Base-by-base conservation (phyloP, 2,329 filamentous ascomycete species). In the Hypoxylon sp. region DNA sequence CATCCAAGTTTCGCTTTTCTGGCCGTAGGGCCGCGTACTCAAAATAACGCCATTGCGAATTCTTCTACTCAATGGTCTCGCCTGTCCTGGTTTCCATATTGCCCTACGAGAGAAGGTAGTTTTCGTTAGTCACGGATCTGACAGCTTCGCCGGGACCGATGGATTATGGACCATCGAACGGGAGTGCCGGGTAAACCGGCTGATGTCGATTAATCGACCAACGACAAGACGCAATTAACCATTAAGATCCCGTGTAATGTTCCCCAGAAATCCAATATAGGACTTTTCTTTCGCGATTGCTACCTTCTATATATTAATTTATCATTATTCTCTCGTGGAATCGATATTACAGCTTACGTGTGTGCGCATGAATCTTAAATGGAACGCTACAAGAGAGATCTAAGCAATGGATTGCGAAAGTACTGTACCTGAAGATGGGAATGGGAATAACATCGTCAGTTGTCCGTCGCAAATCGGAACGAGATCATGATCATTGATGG, bases 341-440 rank as follows among this genome's bases (percentile, higher is more conserved):
- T 8, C 20, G 36, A 53, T 57, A 56, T 54, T 59, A 46, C 42
- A 57, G 56, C 56, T 59, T 57, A 59, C 56, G 56, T 49, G 45
- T 59, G 53, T 15, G 41, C 34, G 34, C 53, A 54, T 49, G 53
- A 51, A 52, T 58, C 43, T 55, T 8, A 21, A 23, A 58, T 51
- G 43, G 25, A 23, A 58, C 55, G 34, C 21, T 43, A 29, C 3
- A 29, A 35, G 17, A 51, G 26, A 51, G 44, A 58, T 55, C 41
- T 13, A 37, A 42, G 55, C 42, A 54, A 44, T 30, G 54, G 41
- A 43, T 35, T 50, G 55, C 51, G 55, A 57, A 45, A 29, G n/a
- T n/a, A n/a, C n/a, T n/a, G n/a, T n/a, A n/a, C n/a, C n/a, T n/a
- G n/a, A n/a, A 19, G 35, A 34, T 25, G 23, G n/a, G 23, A 36